Base-by-base conservation (phyloP, 768 basidiomycete genomes). In the Trametes punicea region DNA sequence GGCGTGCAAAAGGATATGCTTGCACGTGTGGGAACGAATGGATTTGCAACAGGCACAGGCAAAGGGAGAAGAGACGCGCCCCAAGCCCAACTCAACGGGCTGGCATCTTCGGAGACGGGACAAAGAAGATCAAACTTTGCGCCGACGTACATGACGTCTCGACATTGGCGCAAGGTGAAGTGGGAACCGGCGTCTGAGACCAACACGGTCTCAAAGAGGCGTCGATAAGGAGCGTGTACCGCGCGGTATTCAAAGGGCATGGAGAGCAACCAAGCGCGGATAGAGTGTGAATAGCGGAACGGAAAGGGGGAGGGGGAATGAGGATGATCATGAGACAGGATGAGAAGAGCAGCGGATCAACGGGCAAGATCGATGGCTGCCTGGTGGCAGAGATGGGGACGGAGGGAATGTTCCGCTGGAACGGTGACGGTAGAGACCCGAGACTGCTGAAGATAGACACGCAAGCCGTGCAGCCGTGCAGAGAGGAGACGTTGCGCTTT, bases 361-460 rank as follows among this genome's bases (percentile, higher is more conserved):
- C n/a, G 52, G 36, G 44, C 21, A 36, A 44, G 52, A 54, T 54
- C 52, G 52, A 54, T 54, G 52, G 52, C 52, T 38, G 52, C 52
- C 52, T 54, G 46, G 52, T 54, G 52, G 52, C 52, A 54, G 34
- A 54, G 52, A 39, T 54, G 33, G 30, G 31, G 33, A 44, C 51
- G 51, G 51, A 34, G 51, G 23, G 52, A 54, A 54, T 8, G 52
- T 54, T 54, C 52, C 21, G 18, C n/a, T 46, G 44, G 52, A 54
- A 54, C 9, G 11, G 27, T 27, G 34, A 40, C 23, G 21, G 38
- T 25, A 20, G 6, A 27, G 33, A 25, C 13, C 23, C 11, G 23
- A 26, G 42, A n/a, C n/a, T 4, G 47, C 23, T 39, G 6, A 39
- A 49, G 47, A 27, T 40, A 27, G 38, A 39, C 21, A 18, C 36